Conservation (phyloP, 108 stramenopile genomes). For the Skeletonema potamos region DNA sequence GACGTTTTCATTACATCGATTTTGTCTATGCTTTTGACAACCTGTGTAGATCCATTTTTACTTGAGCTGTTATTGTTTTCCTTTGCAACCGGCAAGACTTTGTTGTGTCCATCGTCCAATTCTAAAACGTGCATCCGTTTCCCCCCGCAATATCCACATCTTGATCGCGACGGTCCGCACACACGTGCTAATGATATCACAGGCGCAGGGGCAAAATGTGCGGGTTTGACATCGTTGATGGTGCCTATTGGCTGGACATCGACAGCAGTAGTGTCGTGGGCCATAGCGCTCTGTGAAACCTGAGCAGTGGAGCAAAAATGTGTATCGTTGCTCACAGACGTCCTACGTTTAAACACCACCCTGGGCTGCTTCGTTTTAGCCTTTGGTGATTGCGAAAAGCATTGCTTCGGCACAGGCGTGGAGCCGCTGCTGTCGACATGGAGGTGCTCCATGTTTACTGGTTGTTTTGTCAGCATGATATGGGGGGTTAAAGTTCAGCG, state of each 20-base stretch:
- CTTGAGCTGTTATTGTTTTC: background rate
- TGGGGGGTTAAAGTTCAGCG: no score
- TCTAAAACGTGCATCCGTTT: slow-evolving; percentile 40
- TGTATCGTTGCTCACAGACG: background rate
- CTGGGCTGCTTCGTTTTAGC: background rate
- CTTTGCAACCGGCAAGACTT: slow-evolving; percentile 1
- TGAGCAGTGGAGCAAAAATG: background rate
- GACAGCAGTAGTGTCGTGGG: background rate
- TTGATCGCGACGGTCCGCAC: slow-evolving; percentile 54
- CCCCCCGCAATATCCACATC: slow-evolving; percentile 83
- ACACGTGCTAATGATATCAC: slow-evolving; percentile 34
- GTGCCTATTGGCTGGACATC: background rate
- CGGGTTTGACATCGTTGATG: background rate
- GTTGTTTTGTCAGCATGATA: background rate
- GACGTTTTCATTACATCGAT: slow-evolving; percentile 30
- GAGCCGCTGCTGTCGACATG: background rate
- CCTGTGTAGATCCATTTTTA: background rate
- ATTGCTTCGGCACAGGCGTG: background rate
- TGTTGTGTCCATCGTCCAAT: slow-evolving; percentile 29
- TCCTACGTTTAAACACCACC: background rate
- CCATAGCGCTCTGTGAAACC: background rate
- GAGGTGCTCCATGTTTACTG: background rate
- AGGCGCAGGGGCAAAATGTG: background rate
- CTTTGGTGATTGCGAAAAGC: background rate
- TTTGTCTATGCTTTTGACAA: slow-evolving; percentile 15